Base-by-base conservation (phyloP, 176 grass and related monocot genomes). In the Lolium perenne region DNA sequence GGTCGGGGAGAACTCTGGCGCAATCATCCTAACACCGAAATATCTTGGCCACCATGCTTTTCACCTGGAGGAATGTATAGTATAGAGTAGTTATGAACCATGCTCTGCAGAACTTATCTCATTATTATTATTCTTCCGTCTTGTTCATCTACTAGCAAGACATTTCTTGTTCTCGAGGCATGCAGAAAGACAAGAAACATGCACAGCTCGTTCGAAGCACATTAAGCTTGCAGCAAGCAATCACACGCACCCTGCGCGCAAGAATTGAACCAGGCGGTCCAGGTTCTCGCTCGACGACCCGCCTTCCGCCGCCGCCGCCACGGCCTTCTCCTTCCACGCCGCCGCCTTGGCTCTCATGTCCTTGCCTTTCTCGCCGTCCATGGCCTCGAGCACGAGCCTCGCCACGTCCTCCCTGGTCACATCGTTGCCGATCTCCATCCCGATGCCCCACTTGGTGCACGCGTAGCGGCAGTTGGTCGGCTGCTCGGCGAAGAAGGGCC, bases 401-500 rank as follows among this genome's bases (percentile, higher is more conserved):
- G 86, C 88, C 79, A 94, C 92, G 26, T 87, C 80, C 62, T 82
- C 83, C 65, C 90, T 85, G 15, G 8, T 83, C 58, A 97, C 94
- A 17, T 89, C 11, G 55, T 16, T 25, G 59, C 85, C 88, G 11
- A 97, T 90, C 83, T 97, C 92, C 65, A 90, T 18, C 0, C 92
- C 94, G 22, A 90, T 74, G 13, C 51, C 90, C 94, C 87, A 97
- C 18, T 89, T 82, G 32, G 76, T 17, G 69, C 94, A 92, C 16
- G 21, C 61, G 72, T 90, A 94, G 7, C 76, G 74, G 83, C 92
- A 97, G 69, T 89, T 97, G 0, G 92, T 88, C 13, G 13, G 67
- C 60, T 97, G 92, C 65, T 94, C 90, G 8, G 76, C 83, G 38
- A 97, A 94, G 90, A 94, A 97, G 0, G 92, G 92, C 94, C 92